phyloP scores from a whole-genome alignment of 306 rosid genomes.

The Coriaria nepalensis region DNA sequence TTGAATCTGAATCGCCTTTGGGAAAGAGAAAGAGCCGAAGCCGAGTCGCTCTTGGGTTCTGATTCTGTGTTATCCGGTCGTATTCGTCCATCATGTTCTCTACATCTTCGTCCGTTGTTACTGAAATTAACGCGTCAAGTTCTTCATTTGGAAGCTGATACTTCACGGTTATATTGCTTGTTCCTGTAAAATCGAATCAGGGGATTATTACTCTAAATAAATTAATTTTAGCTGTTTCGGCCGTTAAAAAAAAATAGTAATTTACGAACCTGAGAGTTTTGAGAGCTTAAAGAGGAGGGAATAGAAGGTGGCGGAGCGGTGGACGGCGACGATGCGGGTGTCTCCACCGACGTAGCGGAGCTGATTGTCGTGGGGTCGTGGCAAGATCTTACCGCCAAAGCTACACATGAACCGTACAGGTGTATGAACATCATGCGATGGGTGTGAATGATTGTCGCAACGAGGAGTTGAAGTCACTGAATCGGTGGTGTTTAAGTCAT shows the following conservation, averaged over 20 bases:
- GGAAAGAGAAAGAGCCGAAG: constrained; percentile 71
- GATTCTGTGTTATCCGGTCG: constrained; percentile 61
- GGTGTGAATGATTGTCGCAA: constrained; percentile 27
- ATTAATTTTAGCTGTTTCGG: no score
- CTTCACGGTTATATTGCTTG: constrained; percentile 46
- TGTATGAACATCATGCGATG: constrained; percentile 21
- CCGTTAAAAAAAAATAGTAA: not conserved
- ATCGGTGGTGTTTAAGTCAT: constrained; percentile 40
- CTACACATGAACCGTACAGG: constrained; percentile 94
- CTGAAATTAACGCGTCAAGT: constrained; percentile 80
- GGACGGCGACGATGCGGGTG: constrained; percentile 70
- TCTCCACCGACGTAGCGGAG: constrained; percentile 98
- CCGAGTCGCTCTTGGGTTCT: constrained; percentile 55
- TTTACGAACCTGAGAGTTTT: constrained; percentile 51
- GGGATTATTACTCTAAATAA: not conserved
- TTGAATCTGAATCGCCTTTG: constrained; percentile 30
- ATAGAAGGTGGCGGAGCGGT: constrained; percentile 54
- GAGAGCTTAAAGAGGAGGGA: constrained; percentile 55
- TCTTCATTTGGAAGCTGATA: constrained; percentile 98
- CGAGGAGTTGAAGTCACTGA: constrained; percentile 73
- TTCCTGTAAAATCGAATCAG: constrained; percentile 25
- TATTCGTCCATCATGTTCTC: constrained; percentile 98
- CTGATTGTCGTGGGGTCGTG: constrained; percentile 83
- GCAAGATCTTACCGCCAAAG: constrained; percentile 85
- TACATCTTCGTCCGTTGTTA: constrained; percentile 82